Evolutionary conservation across 352 stramenopile species (phyloP).

Genomic region (Aphanomyces astaci): DNA sequence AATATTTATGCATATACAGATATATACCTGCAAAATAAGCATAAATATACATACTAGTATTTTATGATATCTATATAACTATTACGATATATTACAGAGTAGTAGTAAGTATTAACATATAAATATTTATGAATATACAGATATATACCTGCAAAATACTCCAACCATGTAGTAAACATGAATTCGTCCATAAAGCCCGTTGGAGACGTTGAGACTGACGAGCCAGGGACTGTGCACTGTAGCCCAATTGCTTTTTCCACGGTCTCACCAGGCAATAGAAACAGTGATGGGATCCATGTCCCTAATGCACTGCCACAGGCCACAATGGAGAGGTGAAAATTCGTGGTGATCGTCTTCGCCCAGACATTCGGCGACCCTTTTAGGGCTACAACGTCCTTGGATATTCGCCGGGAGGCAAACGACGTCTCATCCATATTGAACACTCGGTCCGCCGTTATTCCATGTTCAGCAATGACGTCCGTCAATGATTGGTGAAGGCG

Average conservation of each 20-base stretch:
- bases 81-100: no score
- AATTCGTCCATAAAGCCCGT: slow-evolving; percentile 22
- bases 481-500: slow-evolving; percentile 22
- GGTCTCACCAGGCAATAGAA: slow-evolving; percentile 24
- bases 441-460: no score
- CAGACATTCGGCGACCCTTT: slow-evolving; percentile 29
- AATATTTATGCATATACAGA: no score
- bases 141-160: neutral
- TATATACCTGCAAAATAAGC: no score
- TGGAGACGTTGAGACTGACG: slow-evolving; percentile 22
- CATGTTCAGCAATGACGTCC: no score
- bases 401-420: slow-evolving; percentile 21
- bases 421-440: slow-evolving; percentile 32
- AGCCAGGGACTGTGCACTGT: neutral
- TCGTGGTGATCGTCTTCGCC: neutral
- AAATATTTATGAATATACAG: no score
- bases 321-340: slow-evolving; percentile 31
- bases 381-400: slow-evolving; percentile 23
- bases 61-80: no score
- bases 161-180: slow-evolving; percentile 8
- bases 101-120: no score
- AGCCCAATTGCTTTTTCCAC: neutral
- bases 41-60: no score
- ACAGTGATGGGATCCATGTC: slow-evolving; percentile 16
- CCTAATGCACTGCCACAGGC: slow-evolving; percentile 24